Evolutionary conservation across 2,329 filamentous ascomycete species (phyloP).

Genomic region (Monosporascus sp.): DNA sequence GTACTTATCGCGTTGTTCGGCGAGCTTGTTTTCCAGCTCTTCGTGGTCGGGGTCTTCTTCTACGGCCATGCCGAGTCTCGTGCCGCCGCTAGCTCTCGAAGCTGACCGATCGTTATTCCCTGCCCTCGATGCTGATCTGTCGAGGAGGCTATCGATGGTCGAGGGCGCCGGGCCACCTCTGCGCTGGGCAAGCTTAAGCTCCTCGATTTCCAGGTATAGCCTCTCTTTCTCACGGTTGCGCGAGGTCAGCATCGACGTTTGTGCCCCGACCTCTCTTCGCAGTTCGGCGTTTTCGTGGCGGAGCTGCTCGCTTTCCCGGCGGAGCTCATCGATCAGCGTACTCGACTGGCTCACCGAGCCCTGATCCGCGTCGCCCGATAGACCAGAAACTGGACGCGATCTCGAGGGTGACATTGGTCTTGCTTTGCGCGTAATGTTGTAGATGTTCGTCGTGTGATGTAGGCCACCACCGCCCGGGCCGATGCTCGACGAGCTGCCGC

Average conservation of each 20-base stretch:
- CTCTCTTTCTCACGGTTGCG: constrained; percentile 92
- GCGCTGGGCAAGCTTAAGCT: constrained; percentile 82
- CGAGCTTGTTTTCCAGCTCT: constrained; percentile 77
- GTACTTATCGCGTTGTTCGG: constrained; percentile 77
- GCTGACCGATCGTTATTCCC: constrained; percentile 62
- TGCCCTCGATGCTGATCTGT: constrained; percentile 86
- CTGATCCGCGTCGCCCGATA: constrained; percentile 46
- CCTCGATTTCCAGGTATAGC: constrained; percentile 94
- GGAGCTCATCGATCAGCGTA: constrained; percentile 71
- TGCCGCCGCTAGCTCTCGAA: constrained; percentile 67
- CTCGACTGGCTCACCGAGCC: constrained; percentile 52
- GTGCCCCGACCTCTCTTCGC: constrained; percentile 85
- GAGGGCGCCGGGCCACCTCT: constrained; percentile 58
- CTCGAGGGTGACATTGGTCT: constrained; percentile 39
- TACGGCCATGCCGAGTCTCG: constrained; percentile 52
- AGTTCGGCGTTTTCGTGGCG: constrained; percentile 90
- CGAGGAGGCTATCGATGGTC: constrained; percentile 83
- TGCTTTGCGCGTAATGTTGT: constrained; percentile 56
- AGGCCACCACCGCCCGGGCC: constrained; percentile 22
- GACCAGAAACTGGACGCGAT: constrained; percentile 43
- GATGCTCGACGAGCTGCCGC: constrained; percentile 16
- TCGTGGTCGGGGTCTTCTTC: constrained; percentile 78
- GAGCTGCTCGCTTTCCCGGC: constrained; percentile 65
- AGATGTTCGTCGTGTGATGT: constrained; percentile 60
- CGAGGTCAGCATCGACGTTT: constrained; percentile 96